Evolutionary conservation across 1,139 yeast species (phyloP), one percentile per base, ranked within the genome.

Genomic region (Debaryomyces singareniensis): DNA sequence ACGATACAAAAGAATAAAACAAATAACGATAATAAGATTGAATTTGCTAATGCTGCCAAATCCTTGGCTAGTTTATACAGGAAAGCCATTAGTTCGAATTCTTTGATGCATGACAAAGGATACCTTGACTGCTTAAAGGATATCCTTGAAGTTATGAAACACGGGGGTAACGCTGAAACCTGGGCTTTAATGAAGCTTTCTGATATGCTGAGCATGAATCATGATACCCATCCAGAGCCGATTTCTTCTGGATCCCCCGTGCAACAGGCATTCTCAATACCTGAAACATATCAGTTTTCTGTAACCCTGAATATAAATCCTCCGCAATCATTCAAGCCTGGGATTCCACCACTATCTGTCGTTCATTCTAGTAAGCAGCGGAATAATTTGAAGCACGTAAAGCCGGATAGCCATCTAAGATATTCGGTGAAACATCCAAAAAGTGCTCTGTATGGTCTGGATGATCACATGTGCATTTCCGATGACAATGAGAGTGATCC

Each of bases 11-110:
- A 38, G 5, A 38, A 31, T 23, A 30, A 35, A 13, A 27, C 38
- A 9, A 25, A 16, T 10, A 21, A 37, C 4, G 30, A 30, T 9
- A 32, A 42, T 7, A 65, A 75, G 16, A 47, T 56, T 1, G 82
- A 76, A 40, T 78, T 78, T 52, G 71, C 78, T 33, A 58, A 61
- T 31, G 84, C 84, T 6, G 84, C 84, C 18, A 67, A 73, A 35
- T 71, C 82, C 3, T 80, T 78, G 25, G 80, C 84, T 3, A 65
- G 78, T 2, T 55, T 78, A 7, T 78, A 77, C 43, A 58, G 81
- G 31, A 47, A 74, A 6, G 66, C 80, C 12, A 67, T 69, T 33
- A 61, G 64, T 28, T 60, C 71, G 23, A 62, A 55, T 20, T 51
- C 65, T 4, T 38, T 70, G 25, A 45, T 69, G 15, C 63, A 62